Base-by-base conservation (phyloP, 768 basidiomycete species). In the Calocybe cyanea region DNA sequence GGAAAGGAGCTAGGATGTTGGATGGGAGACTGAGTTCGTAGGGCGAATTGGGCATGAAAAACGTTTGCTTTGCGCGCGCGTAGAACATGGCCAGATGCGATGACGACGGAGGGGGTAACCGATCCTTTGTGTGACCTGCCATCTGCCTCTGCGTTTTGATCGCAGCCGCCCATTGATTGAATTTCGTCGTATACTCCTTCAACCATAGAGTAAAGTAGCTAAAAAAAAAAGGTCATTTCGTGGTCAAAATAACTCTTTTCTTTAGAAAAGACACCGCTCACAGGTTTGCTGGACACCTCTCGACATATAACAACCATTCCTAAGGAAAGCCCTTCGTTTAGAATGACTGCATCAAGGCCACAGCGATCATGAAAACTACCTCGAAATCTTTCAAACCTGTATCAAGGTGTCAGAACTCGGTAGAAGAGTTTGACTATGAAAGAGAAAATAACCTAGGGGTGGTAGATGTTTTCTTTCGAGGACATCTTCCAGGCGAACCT, bases 191-290 rank as follows among this genome's bases (percentile, higher is more conserved):
- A 54, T 90, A 90, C 53, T 89, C 87, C 50, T 78, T 78, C 23
- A 89, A 69, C 87, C 87, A 90, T 40, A 90, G 77, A n/a, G 77
- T 75, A 58, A 90, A 90, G 57, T 90, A 90, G 15, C 83, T 83
- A 55, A 5, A 30, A 43, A 7, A 30, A 3, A 33, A 33, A 50
- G 20, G 48, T 20, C 13, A 49, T 37, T 48, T 20, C 50, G 56
- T n/a, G 49, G 48, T 21, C 30, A 34, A 37, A 13, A 33, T 38
- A 45, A 18, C 34, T 21, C 41, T 54, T 36, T 33, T 34, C 14
- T 23, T 15, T 4, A 7, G 30, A 7, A 18, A 46, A 14, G 19
- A 14, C 41, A 7, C 17, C 43, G 66, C 78, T 62, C 52, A 83
- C 75, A 91, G 72, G 57, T 89, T 90, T 62, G 90, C 87, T 18